Conservation (phyloP, 768 basidiomycete genomes). For the Kockovaella imperatae region DNA sequence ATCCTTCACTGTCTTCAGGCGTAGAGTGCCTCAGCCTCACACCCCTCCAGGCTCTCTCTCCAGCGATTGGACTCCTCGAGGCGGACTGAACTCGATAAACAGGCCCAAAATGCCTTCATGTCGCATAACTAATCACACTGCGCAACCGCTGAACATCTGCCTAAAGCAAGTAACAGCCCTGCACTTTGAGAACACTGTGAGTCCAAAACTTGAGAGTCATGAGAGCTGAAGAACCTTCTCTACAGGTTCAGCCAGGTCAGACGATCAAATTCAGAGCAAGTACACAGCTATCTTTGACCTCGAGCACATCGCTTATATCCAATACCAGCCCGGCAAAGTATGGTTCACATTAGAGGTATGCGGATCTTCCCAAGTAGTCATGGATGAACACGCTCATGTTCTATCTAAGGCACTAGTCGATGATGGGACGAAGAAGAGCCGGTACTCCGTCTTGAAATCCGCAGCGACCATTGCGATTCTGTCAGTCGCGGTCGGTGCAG, state of each 20-base stretch:
- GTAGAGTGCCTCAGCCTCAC: no score
- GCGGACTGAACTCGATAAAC: no score
- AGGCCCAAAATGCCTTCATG: conserved; percentile 37
- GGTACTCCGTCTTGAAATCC: conserved; percentile 38
- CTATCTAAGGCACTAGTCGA: conserved; percentile 24
- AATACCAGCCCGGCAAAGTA: conserved; percentile 31
- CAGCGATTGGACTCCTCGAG: no score
- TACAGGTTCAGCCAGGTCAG: conserved; percentile 30
- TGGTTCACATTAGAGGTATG: conserved; percentile 39
- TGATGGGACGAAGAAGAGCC: conserved; percentile 30
- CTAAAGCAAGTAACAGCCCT: conserved; percentile 41
- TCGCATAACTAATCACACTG: conserved; percentile 33
- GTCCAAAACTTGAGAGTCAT: neutral
- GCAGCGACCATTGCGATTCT: conserved; percentile 40
- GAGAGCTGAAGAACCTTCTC: neutral
- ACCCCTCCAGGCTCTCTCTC: no score
- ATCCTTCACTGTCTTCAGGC: no score
- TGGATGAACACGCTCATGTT: neutral
- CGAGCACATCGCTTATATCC: neutral
- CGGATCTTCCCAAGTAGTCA: neutral
- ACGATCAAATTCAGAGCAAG: conserved; percentile 37
- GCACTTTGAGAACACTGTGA: conserved; percentile 37
- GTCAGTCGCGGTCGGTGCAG: conserved; percentile 33
- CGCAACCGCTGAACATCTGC: conserved; percentile 33
- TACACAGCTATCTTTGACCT: neutral